phyloP scores from a whole-genome alignment of 495 filamentous ascomycete genomes.

The Penicillium verhagenii region DNA sequence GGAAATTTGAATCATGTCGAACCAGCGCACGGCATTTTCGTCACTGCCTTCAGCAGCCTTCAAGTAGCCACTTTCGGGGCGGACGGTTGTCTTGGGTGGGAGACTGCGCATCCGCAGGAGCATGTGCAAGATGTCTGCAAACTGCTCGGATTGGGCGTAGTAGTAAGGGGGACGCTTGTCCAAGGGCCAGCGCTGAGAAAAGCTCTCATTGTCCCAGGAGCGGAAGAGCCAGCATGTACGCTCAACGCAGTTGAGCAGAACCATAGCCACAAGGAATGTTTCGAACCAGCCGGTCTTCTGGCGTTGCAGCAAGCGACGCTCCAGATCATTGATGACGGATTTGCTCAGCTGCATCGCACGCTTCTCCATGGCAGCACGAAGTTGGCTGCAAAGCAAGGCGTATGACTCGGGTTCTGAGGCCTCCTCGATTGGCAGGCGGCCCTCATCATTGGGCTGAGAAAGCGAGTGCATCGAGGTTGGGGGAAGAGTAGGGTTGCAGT shows the following conservation, averaged over 20 bases:
- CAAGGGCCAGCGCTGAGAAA: conserved; percentile 62
- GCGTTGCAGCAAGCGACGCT: conserved; percentile 69
- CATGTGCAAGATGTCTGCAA: conserved; percentile 72
- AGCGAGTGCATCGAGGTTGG: conserved; percentile 42
- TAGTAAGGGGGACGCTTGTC: conserved; percentile 64
- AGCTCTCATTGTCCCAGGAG: conserved; percentile 64
- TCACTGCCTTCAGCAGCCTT: conserved; percentile 53
- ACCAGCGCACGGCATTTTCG: conserved; percentile 54
- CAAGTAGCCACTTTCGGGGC: conserved; percentile 54
- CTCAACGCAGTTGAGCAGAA: conserved; percentile 78
- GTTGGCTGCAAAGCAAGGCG: conserved; percentile 61
- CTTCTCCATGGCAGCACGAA: conserved; percentile 72
- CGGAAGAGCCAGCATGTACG: conserved; percentile 82
- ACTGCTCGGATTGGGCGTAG: conserved; percentile 67
- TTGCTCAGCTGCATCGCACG: conserved; percentile 65
- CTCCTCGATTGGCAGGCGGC: conserved; percentile 45
- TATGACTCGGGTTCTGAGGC: conserved; percentile 47
- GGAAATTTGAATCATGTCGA: conserved; percentile 58
- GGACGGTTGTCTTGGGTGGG: conserved; percentile 57
- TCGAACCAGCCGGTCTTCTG: conserved; percentile 69
- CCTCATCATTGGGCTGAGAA: conserved; percentile 42
- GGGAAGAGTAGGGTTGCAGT: conserved; percentile 47
- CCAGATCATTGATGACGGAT: conserved; percentile 70
- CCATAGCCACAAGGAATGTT: conserved; percentile 70
- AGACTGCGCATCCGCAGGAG: conserved; percentile 70